These are phyloP conservation scores for Ganoderma multipileum DNA, from an alignment of 1,284 basidiomycete species.

Conservation along the genomic window DNA sequence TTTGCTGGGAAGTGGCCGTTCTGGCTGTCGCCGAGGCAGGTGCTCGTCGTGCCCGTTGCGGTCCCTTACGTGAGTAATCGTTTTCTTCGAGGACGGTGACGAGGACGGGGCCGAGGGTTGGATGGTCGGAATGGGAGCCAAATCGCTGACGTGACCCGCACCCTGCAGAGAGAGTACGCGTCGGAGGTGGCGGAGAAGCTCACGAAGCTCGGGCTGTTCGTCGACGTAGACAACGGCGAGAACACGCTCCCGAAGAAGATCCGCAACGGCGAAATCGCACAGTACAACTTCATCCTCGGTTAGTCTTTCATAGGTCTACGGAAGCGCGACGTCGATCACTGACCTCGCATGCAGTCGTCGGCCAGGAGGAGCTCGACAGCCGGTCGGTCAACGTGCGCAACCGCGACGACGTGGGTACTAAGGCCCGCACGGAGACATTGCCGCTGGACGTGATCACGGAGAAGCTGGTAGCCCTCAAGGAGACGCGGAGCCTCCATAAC, in stretches of 20 bases:
- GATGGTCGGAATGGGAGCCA: neutral
- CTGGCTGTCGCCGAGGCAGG: conserved; percentile 96
- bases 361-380: conserved; percentile 88
- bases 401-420: conserved; percentile 89
- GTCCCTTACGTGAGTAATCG: conserved; percentile 73
- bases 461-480: conserved; percentile 74
- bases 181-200: conserved; percentile 78
- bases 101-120: too few species aligned
- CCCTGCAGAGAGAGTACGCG: conserved; percentile 86
- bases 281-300: conserved; percentile 98
- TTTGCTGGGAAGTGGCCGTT: conserved; percentile 99
- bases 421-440: conserved; percentile 74
- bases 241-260: conserved; percentile 98
- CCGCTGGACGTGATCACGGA: conserved; percentile 69
- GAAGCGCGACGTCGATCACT: too few species aligned
- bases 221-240: conserved; percentile 92
- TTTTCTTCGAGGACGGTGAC: neutral
- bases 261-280: conserved; percentile 89
- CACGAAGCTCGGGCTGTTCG: conserved; percentile 78
- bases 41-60: conserved; percentile 94
- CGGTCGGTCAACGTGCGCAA: conserved; percentile 95
- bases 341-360: conserved; percentile 84
- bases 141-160: conserved; percentile 12
- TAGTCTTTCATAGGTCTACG: too few species aligned
- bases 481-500: conserved; percentile 65